Percentiles rank a stretch among this genome's conserved stretches.
Evolutionary conservation across 2,329 filamentous ascomycete species (phyloP).

Genomic region (Simplicillium sp.): DNA sequence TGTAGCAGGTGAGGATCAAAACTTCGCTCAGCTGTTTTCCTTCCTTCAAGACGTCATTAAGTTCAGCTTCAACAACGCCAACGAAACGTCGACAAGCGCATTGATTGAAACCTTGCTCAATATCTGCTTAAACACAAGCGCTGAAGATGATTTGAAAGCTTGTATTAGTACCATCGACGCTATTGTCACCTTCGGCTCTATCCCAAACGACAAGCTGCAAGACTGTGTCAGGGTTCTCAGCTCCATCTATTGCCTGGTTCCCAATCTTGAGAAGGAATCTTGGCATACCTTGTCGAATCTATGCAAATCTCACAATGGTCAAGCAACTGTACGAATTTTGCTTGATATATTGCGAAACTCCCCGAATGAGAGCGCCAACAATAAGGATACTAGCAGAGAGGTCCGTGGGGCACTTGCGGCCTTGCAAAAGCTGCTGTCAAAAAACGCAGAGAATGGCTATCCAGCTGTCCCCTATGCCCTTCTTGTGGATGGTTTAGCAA

Average conservation of each 20-base stretch:
- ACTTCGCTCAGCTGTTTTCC: slow-evolving; percentile 53
- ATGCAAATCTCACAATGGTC: slow-evolving; percentile 64
- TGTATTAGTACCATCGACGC: slow-evolving; percentile 61
- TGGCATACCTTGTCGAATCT: slow-evolving; percentile 65
- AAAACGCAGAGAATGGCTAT: slow-evolving; percentile 49
- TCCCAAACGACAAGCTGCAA: slow-evolving; percentile 53
- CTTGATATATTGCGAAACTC: slow-evolving; percentile 50
- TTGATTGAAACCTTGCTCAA: slow-evolving; percentile 53
- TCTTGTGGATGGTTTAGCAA: slow-evolving; percentile 47
- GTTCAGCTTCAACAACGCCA: slow-evolving; percentile 63
- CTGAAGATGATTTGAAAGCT: slow-evolving; percentile 53
- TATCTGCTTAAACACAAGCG: slow-evolving; percentile 60
- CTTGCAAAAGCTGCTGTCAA: slow-evolving; percentile 52
- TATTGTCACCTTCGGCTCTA: slow-evolving; percentile 62
- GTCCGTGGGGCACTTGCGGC: slow-evolving; percentile 55
- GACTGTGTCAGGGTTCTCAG: slow-evolving; percentile 62
- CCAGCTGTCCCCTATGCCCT: slow-evolving; percentile 49
- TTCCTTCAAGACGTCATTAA: slow-evolving; percentile 63
- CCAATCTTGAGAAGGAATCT: slow-evolving; percentile 48
- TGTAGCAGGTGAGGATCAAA: slow-evolving; percentile 45
- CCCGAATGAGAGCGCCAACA: slow-evolving; percentile 31
- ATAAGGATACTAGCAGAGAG: slow-evolving; percentile 43
- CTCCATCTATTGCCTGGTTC: slow-evolving; percentile 60
- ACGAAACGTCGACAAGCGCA: slow-evolving; percentile 49
- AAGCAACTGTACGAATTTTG: slow-evolving; percentile 56